These are phyloP conservation scores for Linnemannia zychae DNA, from an alignment of 192 early-diverging fungal genomes.

Conservation along the genomic window DNA sequence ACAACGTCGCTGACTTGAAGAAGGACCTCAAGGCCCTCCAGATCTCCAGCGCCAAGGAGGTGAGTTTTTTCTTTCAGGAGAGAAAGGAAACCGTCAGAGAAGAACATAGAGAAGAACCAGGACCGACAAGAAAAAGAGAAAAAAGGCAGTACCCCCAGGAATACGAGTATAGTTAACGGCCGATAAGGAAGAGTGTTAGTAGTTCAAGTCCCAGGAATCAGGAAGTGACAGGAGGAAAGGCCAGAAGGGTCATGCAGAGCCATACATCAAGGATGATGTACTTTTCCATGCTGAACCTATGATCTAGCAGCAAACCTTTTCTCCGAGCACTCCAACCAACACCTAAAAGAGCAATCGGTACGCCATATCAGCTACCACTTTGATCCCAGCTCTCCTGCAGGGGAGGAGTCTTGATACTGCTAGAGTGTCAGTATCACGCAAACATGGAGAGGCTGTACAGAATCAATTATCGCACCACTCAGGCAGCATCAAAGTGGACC, in stretches of 20 bases:
- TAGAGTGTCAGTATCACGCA: too few relatives aligned
- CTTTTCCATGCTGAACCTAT: constrained; percentile 18
- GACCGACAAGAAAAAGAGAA: too few relatives aligned
- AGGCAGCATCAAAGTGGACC: too few relatives aligned
- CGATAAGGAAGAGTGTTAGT: too few relatives aligned
- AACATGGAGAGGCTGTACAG: too few relatives aligned
- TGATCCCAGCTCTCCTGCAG: neutral
- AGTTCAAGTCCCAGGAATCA: neutral
- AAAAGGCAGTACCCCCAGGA: neutral
- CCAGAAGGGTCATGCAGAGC: neutral
- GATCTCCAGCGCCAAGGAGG: constrained; percentile 96
- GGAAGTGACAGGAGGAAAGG: neutral
- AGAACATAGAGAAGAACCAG: neutral
- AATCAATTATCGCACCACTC: too few relatives aligned
- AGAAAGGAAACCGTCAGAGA: neutral
- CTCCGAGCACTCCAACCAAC: neutral
- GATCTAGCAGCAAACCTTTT: neutral
- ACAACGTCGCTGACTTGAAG: constrained; percentile 97
- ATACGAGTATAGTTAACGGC: too few relatives aligned
- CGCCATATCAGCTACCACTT: neutral
- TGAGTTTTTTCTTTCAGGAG: constrained; percentile 43
- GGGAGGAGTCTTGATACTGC: too few relatives aligned
- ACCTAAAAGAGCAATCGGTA: neutral
- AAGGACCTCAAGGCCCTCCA: constrained; percentile 96
- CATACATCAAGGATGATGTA: neutral